These are phyloP conservation scores for Heritiera littoralis DNA, from an alignment of 345 rosid species.

Conservation along the genomic window DNA sequence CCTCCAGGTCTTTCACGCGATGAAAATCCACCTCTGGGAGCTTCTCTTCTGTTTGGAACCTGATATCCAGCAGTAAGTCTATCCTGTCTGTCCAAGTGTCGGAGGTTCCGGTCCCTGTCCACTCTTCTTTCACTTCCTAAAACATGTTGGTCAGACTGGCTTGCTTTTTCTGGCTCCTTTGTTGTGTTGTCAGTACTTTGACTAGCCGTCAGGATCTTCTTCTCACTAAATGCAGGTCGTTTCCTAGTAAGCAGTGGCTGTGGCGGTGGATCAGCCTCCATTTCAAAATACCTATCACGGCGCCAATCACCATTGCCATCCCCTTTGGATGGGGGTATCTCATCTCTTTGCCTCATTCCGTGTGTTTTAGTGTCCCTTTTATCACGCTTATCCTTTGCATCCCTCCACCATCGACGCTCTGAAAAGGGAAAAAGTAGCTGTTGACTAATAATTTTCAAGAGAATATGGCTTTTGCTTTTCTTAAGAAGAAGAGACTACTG, in stretches of 20 bases:
- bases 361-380: slow-evolving; percentile 43
- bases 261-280: slow-evolving; percentile 48
- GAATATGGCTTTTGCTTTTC: not conserved
- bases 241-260: slow-evolving; percentile 49
- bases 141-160: slow-evolving; percentile 24
- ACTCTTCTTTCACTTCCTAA: slow-evolving; percentile 48
- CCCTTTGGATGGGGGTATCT: slow-evolving; percentile 44
- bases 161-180: slow-evolving; percentile 40
- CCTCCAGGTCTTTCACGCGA: slow-evolving; percentile 51
- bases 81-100: slow-evolving; percentile 44
- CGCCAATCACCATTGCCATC: slow-evolving; percentile 48
- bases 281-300: slow-evolving; percentile 67
- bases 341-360: slow-evolving; percentile 42
- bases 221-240: slow-evolving; percentile 92
- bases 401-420: slow-evolving; percentile 68
- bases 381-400: slow-evolving; percentile 47
- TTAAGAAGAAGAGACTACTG: not conserved
- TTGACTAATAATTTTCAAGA: slow-evolving; percentile 8
- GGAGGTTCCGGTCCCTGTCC: slow-evolving; percentile 47
- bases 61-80: slow-evolving; percentile 45
- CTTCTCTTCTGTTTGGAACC: slow-evolving; percentile 48
- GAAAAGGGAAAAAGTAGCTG: slow-evolving; percentile 16
- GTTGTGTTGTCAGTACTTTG: slow-evolving; percentile 37
- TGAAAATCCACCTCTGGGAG: slow-evolving; percentile 36
- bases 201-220: slow-evolving; percentile 48